Percentiles rank a stretch among this genome's conserved stretches.
These are phyloP conservation scores for Flaveria trinervia DNA, from an alignment of 129 eudicot species.

Conservation along the genomic window DNA sequence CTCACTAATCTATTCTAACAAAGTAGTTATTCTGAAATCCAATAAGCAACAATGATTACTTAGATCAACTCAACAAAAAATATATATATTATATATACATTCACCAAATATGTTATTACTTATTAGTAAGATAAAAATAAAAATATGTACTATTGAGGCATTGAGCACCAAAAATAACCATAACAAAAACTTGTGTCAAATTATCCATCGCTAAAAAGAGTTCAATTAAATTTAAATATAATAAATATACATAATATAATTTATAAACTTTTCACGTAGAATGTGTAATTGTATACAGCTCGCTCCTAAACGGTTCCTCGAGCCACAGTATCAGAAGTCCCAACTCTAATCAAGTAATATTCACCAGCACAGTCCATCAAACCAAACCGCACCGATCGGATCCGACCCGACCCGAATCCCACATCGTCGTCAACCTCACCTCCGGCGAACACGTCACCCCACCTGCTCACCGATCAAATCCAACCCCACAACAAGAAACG, in stretches of 20 bases:
- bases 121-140: no score
- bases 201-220: no score
- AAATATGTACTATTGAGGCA: no score
- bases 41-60: no score
- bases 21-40: no score
- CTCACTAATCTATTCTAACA: no score
- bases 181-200: no score
- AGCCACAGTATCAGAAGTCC: conserved; percentile 36
- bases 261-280: conserved; percentile 31
- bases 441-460: conserved; percentile 23
- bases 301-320: conserved; percentile 40
- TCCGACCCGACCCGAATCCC: conserved; percentile 8
- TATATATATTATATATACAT: no score
- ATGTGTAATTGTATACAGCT: conserved; percentile 41
- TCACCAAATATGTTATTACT: no score
- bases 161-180: not conserved
- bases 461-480: conserved; percentile 93
- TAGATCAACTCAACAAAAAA: no score
- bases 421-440: not conserved
- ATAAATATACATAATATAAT: not conserved
- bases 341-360: conserved; percentile 29
- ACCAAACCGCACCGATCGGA: not conserved
- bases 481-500: conserved; percentile 79
- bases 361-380: conserved; percentile 27
- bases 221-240: not conserved